Conservation (phyloP, 352 stramenopile species). For the Elongisporangium undulatum region DNA sequence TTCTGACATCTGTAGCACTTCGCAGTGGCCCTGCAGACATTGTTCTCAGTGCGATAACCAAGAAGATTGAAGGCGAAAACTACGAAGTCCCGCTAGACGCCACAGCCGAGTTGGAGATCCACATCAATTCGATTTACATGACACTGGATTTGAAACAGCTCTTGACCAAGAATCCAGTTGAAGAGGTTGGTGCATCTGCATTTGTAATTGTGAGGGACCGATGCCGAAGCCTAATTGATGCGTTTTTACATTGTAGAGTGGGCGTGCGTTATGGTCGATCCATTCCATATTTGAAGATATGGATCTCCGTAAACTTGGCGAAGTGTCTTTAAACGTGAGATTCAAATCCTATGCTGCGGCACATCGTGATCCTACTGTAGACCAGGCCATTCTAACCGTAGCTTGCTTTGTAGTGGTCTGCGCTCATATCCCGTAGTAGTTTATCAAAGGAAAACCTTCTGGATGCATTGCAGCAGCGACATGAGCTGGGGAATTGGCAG, state of each 20-base stretch:
- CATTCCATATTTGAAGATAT: conserved; percentile 45
- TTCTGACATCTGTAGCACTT: conserved; percentile 48
- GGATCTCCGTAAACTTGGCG: conserved; percentile 37
- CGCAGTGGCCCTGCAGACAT: conserved; percentile 25
- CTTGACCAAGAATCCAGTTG: conserved; percentile 12
- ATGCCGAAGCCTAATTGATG: neutral
- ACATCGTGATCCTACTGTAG: neutral
- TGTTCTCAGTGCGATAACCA: conserved; percentile 29
- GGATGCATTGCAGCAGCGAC: conserved; percentile 27
- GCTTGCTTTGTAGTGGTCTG: conserved; percentile 25
- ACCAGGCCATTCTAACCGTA: neutral
- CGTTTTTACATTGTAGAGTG: conserved; percentile 4
- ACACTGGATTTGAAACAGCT: conserved; percentile 18
- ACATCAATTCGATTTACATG: conserved; percentile 33
- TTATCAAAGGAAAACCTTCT: conserved; percentile 25
- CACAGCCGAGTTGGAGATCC: conserved; percentile 42
- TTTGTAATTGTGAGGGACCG: neutral
- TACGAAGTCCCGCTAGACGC: conserved; percentile 19
- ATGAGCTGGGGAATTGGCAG: conserved; percentile 51
- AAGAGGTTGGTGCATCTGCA: conserved; percentile 22
- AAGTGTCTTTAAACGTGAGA: conserved; percentile 49
- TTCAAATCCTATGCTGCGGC: neutral
- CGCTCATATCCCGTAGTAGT: conserved; percentile 43
- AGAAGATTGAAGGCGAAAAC: conserved; percentile 21
- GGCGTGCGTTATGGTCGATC: conserved; percentile 19